phyloP scores from a whole-genome alignment of 176 grass and related monocot genomes.

The bread wheat (Triticum aestivum) region IWGSC_CS_RefSeq_v2.1 NC_057807.1:44292720-44293219 shows the following conservation, averaged over 20 bases:
- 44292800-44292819: too few species aligned
- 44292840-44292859: too few species aligned
- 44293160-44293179: not conserved
- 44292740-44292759: too few species aligned
- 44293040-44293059: not conserved
- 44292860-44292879: too few species aligned
- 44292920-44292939: not conserved
- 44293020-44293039: not conserved
- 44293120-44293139: not conserved
- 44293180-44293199: constrained; percentile 12
- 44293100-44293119: not conserved
- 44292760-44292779: too few species aligned
- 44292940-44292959: not conserved
- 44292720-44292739: too few species aligned
- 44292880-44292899: too few species aligned
- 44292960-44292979: not conserved
- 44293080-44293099: not conserved
- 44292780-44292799: too few species aligned
- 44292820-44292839: too few species aligned
- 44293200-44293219: not conserved
- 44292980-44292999: not conserved
- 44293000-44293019: too few species aligned
- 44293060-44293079: not conserved
- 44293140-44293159: not conserved
- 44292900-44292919: too few species aligned